phyloP scores from a whole-genome alignment of 257 asterid genomes.

The Nicotiana undulata region DNA sequence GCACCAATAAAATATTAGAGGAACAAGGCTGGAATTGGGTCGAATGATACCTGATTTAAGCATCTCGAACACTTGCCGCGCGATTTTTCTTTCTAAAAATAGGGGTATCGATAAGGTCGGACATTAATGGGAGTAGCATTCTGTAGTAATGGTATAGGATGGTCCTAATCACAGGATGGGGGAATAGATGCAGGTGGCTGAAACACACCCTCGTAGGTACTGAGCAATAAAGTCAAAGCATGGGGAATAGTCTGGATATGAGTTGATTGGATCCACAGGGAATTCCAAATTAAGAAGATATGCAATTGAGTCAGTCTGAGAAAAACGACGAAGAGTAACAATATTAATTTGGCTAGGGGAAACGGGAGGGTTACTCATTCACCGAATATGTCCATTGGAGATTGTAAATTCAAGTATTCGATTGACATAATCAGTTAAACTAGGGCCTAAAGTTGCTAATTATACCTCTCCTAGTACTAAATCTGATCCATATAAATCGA shows the following conservation, averaged over 20 bases:
- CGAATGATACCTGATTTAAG: not conserved
- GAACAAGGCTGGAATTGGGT: not conserved
- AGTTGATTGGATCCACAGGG: not conserved
- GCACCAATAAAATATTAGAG: not conserved
- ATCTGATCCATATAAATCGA: not conserved
- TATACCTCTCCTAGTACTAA: not conserved
- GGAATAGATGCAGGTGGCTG: not conserved
- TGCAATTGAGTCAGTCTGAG: not conserved
- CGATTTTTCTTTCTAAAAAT: not conserved
- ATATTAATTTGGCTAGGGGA: not conserved
- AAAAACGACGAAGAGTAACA: not conserved
- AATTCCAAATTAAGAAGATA: not conserved
- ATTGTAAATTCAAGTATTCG: not conserved
- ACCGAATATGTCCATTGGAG: not conserved
- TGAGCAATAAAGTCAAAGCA: not conserved
- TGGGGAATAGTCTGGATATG: not conserved
- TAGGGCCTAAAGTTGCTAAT: not conserved
- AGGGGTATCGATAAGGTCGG: not conserved
- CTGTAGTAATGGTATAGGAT: not conserved
- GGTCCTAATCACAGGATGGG: not conserved
- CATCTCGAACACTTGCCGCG: not conserved
- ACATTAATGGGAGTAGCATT: not conserved
- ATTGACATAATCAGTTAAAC: not conserved
- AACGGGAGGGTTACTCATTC: not conserved
- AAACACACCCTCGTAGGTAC: not conserved